These are phyloP conservation scores for Pseudoneurospora amorphoporcata DNA, from an alignment of 495 filamentous ascomycete genomes.

Conservation along the genomic window DNA sequence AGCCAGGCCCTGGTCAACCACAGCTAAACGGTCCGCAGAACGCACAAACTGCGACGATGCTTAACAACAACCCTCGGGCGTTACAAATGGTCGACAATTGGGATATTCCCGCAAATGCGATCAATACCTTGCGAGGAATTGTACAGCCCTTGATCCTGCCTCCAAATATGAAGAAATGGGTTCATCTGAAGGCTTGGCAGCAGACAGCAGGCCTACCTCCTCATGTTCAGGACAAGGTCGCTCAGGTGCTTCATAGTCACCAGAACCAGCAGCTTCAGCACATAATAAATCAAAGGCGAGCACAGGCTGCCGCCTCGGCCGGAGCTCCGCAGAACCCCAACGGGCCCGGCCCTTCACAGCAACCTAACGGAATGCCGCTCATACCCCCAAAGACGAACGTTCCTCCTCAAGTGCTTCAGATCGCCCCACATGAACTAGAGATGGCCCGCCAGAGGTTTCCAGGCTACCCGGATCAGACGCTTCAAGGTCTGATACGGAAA, in stretches of 20 bases:
- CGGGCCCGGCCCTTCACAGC: neutral
- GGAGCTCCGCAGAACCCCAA: neutral
- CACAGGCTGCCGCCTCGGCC: neutral
- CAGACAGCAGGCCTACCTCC: slow-evolving; percentile 33
- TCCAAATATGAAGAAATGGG: slow-evolving; percentile 58
- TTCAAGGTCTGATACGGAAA: neutral
- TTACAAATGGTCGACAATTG: slow-evolving; percentile 27
- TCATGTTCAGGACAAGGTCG: slow-evolving; percentile 24
- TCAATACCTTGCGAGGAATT: slow-evolving; percentile 11
- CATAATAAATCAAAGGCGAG: slow-evolving; percentile 6
- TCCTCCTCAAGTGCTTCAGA: neutral
- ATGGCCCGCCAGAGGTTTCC: neutral
- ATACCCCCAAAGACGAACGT: neutral
- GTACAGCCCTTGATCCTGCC: slow-evolving; percentile 28
- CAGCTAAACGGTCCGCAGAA: neutral
- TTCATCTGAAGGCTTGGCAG: slow-evolving; percentile 54
- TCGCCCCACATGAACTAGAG: slow-evolving; percentile 1
- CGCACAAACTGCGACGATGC: neutral
- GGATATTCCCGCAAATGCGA: slow-evolving; percentile 20
- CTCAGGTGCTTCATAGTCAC: slow-evolving; percentile 36
- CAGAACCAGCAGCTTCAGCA: slow-evolving; percentile 46
- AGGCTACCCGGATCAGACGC: neutral
- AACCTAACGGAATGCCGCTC: neutral
- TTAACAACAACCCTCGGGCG: slow-evolving; percentile 1
- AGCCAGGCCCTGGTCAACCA: neutral